phyloP scores from a whole-genome alignment of 129 eudicot species.

The Rutidosis leptorrhynchoides region DNA sequence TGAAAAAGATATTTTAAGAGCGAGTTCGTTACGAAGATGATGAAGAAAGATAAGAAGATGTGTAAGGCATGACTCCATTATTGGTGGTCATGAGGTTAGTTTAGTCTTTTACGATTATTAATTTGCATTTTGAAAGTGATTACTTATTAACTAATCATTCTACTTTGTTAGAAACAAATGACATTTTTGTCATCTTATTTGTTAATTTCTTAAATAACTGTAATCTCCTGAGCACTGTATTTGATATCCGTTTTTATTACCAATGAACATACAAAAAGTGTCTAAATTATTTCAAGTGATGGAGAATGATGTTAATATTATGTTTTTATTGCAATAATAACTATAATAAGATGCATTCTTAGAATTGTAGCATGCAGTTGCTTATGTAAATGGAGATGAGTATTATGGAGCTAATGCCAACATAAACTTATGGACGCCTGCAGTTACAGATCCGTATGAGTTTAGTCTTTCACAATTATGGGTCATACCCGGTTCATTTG shows the following conservation, averaged over 20 bases:
- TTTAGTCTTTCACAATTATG: conserved; percentile 92
- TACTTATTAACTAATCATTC: background rate
- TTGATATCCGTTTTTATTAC: background rate
- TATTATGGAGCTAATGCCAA: conserved; percentile 93
- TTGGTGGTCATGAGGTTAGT: conserved; percentile 86
- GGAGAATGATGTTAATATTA: background rate
- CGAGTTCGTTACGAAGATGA: conserved; percentile 51
- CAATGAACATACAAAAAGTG: background rate
- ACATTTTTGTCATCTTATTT: background rate
- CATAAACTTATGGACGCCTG: conserved; percentile 92
- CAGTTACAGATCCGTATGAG: conserved; percentile 66
- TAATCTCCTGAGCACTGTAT: background rate
- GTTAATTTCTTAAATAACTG: background rate
- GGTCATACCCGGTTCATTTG: conserved; percentile 94
- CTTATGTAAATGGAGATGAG: conserved; percentile 71
- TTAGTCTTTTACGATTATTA: conserved; percentile 11
- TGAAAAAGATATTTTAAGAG: conserved; percentile 65
- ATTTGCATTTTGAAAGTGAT: background rate
- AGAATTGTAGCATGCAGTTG: conserved; percentile 82
- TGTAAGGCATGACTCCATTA: conserved; percentile 61
- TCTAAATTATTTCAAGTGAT: background rate
- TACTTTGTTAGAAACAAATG: background rate
- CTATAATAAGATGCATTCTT: conserved; percentile 13
- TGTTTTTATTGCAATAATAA: background rate
- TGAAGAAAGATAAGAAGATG: conserved; percentile 65